These are phyloP conservation scores for Lactuca sativa DNA, from an alignment of 129 eudicot genomes.

Conservation along the genomic window DNA sequence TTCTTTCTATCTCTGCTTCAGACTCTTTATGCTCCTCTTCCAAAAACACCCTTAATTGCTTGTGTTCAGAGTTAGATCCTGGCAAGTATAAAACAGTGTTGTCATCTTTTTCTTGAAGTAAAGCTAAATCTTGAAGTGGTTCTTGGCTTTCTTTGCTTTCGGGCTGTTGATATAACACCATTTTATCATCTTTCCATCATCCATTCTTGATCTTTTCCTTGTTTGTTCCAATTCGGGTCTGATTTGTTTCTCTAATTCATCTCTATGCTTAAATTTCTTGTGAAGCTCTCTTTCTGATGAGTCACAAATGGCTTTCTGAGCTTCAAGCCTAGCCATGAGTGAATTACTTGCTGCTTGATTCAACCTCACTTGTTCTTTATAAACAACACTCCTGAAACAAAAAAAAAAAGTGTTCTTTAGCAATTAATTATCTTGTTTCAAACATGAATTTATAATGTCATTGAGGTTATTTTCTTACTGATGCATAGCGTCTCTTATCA, in stretches of 20 bases:
- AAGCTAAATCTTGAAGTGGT: conserved; percentile 18
- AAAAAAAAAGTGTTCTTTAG: not conserved
- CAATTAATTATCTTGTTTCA: not conserved
- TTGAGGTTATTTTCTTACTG: conserved; percentile 62
- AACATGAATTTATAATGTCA: not conserved
- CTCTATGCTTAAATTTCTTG: conserved; percentile 59
- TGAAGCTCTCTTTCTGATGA: conserved; percentile 90
- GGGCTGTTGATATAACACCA: conserved; percentile 40
- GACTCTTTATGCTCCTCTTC: conserved; percentile 85
- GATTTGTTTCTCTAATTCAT: conserved; percentile 72
- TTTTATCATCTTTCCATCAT: conserved; percentile 42
- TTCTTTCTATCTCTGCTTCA: conserved; percentile 40
- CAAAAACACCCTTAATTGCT: conserved; percentile 72
- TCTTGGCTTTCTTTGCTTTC: conserved; percentile 28
- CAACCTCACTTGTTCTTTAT: conserved; percentile 85
- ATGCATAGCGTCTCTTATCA: conserved; percentile 99
- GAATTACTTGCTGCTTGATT: conserved; percentile 91
- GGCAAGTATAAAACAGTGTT: conserved; percentile 36
- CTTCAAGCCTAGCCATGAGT: conserved; percentile 91
- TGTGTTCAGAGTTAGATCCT: conserved; percentile 41
- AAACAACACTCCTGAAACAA: conserved; percentile 81
- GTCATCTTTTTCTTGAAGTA: conserved; percentile 30
- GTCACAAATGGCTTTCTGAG: conserved; percentile 90
- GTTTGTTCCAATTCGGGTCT: conserved; percentile 75
- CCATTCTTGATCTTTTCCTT: conserved; percentile 84